Conservation (phyloP, 345 rosid genomes). For the Gossypium ekmanianum region DNA sequence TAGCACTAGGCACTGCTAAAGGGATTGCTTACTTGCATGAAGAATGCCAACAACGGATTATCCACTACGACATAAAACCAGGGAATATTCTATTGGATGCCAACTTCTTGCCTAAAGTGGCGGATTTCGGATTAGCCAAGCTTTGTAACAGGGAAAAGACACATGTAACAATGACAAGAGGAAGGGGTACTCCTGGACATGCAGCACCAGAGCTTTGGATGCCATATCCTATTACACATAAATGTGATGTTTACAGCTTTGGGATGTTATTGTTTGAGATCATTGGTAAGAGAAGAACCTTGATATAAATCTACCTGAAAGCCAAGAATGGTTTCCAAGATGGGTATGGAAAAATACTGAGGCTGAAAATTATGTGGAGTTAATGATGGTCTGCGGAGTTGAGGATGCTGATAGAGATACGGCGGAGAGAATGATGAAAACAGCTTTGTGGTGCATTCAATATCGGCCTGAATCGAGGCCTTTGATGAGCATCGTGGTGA, state of each 20-base stretch:
- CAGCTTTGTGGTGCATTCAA: constrained; percentile 35
- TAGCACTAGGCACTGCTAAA: constrained; percentile 49
- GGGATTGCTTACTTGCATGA: constrained; percentile 65
- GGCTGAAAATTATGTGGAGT: not conserved
- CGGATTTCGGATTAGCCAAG: constrained; percentile 57
- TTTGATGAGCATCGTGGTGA: constrained; percentile 32
- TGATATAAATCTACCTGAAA: constrained; percentile 2
- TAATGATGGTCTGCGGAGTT: constrained; percentile 19
- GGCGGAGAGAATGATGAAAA: constrained; percentile 27
- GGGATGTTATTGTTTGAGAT: constrained; percentile 28
- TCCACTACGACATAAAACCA: constrained; percentile 55
- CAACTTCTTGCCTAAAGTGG: constrained; percentile 46
- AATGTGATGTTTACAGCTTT: constrained; percentile 28
- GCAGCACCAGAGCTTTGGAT: constrained; percentile 24
- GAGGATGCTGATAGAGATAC: constrained; percentile 23
- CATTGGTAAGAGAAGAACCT: constrained; percentile 15
- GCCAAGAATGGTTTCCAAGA: constrained; percentile 22
- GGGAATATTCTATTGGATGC: constrained; percentile 54
- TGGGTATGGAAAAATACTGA: constrained; percentile 21
- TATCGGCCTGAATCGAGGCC: constrained; percentile 31
- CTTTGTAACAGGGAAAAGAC: constrained; percentile 34
- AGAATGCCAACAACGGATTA: constrained; percentile 52
- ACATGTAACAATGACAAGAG: constrained; percentile 12
- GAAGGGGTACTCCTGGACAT: constrained; percentile 25
- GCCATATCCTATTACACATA: constrained; percentile 23